These are phyloP conservation scores for Avena eriantha DNA, from an alignment of 176 grass and related monocot genomes.

Conservation along the genomic window DNA sequence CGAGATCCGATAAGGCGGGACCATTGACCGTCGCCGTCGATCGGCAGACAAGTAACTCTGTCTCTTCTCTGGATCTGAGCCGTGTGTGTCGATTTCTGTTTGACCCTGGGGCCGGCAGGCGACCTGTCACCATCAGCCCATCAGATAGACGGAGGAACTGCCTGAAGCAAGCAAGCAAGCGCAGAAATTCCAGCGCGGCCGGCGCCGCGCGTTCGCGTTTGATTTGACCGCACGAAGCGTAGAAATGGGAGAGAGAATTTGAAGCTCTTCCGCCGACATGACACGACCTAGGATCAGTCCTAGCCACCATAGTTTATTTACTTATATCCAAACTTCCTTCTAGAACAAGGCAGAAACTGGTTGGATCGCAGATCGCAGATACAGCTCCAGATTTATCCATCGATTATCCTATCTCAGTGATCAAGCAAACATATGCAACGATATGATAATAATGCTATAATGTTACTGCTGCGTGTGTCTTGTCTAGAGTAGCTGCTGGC, in stretches of 20 bases:
- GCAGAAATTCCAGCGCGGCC: slow-evolving; percentile 28
- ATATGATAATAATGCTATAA: background rate
- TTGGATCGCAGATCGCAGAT: background rate
- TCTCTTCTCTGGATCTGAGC: slow-evolving; percentile 22
- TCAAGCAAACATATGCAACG: no score
- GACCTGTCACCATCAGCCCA: background rate
- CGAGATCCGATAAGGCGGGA: background rate
- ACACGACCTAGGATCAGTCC: no score
- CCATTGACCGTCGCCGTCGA: background rate
- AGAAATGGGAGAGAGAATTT: background rate
- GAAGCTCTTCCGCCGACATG: no score
- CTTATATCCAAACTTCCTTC: background rate
- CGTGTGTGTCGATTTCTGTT: background rate
- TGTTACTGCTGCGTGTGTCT: background rate
- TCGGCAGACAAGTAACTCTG: background rate
- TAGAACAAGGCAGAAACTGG: background rate
- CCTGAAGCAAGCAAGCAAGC: slow-evolving; percentile 19
- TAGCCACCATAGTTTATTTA: no score
- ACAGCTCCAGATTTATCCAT: background rate
- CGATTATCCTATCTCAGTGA: no score
- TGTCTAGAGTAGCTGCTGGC: background rate
- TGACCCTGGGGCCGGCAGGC: no score
- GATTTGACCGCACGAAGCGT: background rate
- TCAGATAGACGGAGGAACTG: background rate
- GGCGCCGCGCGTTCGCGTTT: background rate